Conservation (phyloP, 305 asterid species). For the Fraxinus ornus region DNA sequence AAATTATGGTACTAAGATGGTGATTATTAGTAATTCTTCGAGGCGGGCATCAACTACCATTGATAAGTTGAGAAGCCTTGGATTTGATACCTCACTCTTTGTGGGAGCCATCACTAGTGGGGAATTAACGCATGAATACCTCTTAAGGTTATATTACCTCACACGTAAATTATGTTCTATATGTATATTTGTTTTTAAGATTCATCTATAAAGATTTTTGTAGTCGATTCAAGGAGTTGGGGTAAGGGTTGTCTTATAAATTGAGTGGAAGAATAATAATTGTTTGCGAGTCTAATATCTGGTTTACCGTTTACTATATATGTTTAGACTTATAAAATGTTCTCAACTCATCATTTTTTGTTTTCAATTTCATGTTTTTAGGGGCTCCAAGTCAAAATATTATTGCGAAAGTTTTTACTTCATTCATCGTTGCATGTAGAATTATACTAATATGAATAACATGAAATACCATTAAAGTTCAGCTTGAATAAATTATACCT, state of each 20-base stretch:
- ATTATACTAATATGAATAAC: not conserved
- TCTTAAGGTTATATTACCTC: conserved; percentile 49
- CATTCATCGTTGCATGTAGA: not conserved
- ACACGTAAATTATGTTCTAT: not conserved
- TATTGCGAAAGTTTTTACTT: not conserved
- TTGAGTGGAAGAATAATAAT: not conserved
- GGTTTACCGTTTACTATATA: not conserved
- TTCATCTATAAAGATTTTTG: not conserved
- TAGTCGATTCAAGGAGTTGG: not conserved
- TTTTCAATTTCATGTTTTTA: not conserved
- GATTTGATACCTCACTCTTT: conserved; percentile 83
- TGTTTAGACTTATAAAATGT: not conserved
- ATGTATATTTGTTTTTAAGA: not conserved
- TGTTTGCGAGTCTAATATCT: not conserved
- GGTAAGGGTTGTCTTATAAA: not conserved
- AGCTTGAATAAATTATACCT: not conserved
- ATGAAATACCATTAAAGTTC: not conserved
- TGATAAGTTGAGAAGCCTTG: conserved; percentile 75
- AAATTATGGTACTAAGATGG: conserved; percentile 77
- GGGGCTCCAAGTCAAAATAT: not conserved
- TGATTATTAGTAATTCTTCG: conserved; percentile 89
- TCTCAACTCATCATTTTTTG: not conserved
- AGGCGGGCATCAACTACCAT: conserved; percentile 85
- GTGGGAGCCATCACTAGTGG: conserved; percentile 93
- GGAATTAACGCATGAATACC: conserved; percentile 83